Evolutionary conservation across 192 early-diverging fungal species (phyloP).

Genomic region (Umbelopsis ramanniana): DNA sequence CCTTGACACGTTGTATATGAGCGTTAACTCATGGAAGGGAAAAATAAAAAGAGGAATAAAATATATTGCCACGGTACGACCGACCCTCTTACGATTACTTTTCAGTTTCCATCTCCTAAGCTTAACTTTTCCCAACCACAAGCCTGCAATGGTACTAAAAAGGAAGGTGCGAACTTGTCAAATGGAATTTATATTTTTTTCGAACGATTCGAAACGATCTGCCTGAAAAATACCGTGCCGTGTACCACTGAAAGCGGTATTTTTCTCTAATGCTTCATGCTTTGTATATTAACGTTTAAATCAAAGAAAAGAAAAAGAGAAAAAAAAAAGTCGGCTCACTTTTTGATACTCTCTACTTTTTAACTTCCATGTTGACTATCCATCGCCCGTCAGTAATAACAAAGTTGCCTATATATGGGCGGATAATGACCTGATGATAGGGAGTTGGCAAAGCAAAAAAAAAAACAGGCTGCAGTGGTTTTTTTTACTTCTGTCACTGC

Average conservation of each 20-base stretch:
- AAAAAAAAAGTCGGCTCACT: too few relatives aligned
- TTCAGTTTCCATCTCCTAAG: too few relatives aligned
- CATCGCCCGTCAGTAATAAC: not conserved
- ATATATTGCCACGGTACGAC: too few relatives aligned
- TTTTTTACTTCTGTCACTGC: not conserved
- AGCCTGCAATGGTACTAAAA: not conserved
- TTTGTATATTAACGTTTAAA: not conserved
- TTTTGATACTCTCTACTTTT: too few relatives aligned
- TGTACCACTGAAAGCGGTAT: not conserved
- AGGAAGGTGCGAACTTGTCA: conserved; percentile 17
- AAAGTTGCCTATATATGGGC: conserved; percentile 1
- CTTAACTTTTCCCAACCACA: conserved; percentile 20
- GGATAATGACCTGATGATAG: conserved; percentile 4
- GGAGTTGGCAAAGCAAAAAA: not conserved
- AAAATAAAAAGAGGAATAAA: too few relatives aligned
- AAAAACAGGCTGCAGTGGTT: too few relatives aligned
- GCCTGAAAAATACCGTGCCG: not conserved
- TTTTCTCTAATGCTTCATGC: too few relatives aligned
- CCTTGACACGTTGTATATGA: not conserved
- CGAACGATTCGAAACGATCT: not conserved
- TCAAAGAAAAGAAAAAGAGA: not conserved
- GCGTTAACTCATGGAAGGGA: too few relatives aligned
- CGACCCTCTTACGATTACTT: too few relatives aligned
- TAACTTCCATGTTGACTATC: too few relatives aligned
- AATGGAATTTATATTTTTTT: not conserved